Evolutionary conservation across 2,329 filamentous ascomycete genomes (phyloP), one percentile per base, ranked within the genome.

Genomic region (Aspergillus sp.): DNA sequence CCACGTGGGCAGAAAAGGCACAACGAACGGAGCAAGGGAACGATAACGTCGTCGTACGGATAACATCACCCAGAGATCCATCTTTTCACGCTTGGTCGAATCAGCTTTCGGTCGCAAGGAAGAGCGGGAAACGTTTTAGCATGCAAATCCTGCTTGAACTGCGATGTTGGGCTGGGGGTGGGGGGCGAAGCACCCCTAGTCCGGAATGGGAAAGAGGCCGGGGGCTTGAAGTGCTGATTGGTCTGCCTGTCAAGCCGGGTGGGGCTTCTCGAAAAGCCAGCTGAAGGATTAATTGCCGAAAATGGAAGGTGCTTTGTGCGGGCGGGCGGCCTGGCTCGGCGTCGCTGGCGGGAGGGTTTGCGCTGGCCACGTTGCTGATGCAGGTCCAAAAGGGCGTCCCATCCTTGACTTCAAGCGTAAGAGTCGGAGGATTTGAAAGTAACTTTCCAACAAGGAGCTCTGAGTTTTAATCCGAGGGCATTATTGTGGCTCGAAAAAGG

Each of bases 1-100:
- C 63, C 63, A 65, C 61, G 63, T 65, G 61, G 63, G 51, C 42
- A 27, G 41, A 46, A 58, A 47, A 57, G 52, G 49, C 20, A 50
- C 42, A 50, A 51, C 17, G 27, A 30, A 54, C 39, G 55, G 50
- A 48, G 52, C 8, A 49, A 50, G 44, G 24, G 24, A 56, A 39
- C n/a, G 41, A 57, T 46, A 40, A 53, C 49, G 47, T 54, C 44
- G 40, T 13, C 40, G 40, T 42, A 42, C 15, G 37, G 39, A 40
- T 24, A 47, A 47, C 56, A 46, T 17, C 34, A 27, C 13, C 24
- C 17, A n/a, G 15, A 60, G 44, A 55, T 42, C 27, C 41, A 47
- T 50, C 22, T 39, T 30, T 27, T 20, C 19, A 41, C 19, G 19
- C 44, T n/a, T 27, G 34, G 34, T n/a, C 37, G 47, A 33, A 47